Evolutionary conservation across 1,284 basidiomycete genomes (phyloP).

Genomic region (Phaffia rhodozyma): DNA sequence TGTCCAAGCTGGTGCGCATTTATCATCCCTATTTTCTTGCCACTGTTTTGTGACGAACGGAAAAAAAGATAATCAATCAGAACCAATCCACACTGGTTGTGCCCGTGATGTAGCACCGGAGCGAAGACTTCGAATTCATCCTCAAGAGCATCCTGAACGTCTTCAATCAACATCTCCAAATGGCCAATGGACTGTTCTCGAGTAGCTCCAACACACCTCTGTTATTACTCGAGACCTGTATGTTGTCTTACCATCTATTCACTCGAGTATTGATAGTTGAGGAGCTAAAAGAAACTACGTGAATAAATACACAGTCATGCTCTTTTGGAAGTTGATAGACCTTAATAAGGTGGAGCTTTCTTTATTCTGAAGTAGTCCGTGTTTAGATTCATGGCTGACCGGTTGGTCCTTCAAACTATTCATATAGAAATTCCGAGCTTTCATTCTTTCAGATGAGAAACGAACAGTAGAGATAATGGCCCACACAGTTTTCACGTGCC

Average conservation of each 20-base stretch:
- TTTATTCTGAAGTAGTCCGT: background rate
- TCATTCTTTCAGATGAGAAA: constrained; percentile 50
- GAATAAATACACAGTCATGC: constrained; percentile 46
- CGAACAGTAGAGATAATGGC: constrained; percentile 58
- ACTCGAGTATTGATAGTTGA: too few species aligned
- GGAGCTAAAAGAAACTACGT: background rate
- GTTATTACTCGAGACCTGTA: constrained; percentile 67
- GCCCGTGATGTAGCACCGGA: constrained; percentile 52
- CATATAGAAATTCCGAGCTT: constrained; percentile 66
- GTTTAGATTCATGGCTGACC: background rate
- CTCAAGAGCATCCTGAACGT: constrained; percentile 58
- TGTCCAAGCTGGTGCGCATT: constrained; percentile 65
- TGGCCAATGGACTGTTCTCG: constrained; percentile 61
- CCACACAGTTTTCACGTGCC: constrained; percentile 60
- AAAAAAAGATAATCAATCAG: background rate
- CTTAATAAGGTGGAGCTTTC: constrained; percentile 59
- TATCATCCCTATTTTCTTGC: background rate
- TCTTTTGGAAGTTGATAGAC: constrained; percentile 84
- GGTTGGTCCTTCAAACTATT: background rate
- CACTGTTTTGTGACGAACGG: background rate
- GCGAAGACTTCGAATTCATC: constrained; percentile 73
- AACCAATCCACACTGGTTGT: background rate
- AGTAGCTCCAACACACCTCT: constrained; percentile 68
- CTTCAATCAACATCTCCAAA: constrained; percentile 59
- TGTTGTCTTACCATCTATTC: constrained; percentile 27